These are phyloP conservation scores for Tylopilus rubrobrunneus DNA, from an alignment of 768 basidiomycete genomes.

Conservation along the genomic window DNA sequence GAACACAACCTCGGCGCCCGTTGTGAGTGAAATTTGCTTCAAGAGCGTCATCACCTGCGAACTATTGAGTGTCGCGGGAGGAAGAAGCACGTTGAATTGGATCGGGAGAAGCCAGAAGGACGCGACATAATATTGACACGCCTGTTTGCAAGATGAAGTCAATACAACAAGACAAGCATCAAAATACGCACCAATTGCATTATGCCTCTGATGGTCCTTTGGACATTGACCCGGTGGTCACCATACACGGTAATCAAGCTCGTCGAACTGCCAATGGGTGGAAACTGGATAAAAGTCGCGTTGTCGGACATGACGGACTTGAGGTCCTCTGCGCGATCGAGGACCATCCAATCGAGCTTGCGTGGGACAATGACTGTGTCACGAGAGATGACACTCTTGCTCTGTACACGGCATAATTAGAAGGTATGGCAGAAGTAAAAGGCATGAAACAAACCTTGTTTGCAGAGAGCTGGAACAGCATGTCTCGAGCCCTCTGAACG, in stretches of 20 bases:
- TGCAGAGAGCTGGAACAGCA: constrained; percentile 84
- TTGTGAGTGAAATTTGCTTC: constrained; percentile 80
- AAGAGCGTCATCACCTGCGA: constrained; percentile 80
- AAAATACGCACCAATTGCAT: constrained; percentile 81
- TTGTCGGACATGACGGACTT: constrained; percentile 94
- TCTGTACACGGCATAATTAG: constrained; percentile 41
- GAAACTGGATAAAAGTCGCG: constrained; percentile 92
- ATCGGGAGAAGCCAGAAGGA: constrained; percentile 95
- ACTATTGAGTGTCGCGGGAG: constrained; percentile 75
- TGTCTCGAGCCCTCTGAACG: constrained; percentile 91
- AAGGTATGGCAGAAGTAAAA: not conserved
- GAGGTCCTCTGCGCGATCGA: constrained; percentile 92
- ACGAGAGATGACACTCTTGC: constrained; percentile 83
- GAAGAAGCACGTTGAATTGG: constrained; percentile 88
- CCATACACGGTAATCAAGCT: constrained; percentile 93
- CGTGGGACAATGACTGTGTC: constrained; percentile 94
- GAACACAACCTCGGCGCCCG: constrained; percentile 93
- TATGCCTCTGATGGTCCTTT: constrained; percentile 87
- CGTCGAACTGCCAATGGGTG: constrained; percentile 86
- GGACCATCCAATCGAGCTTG: constrained; percentile 98
- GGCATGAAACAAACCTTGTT: constrained; percentile 57
- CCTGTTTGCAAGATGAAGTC: constrained; percentile 34
- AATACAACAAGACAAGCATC: constrained; percentile 21
- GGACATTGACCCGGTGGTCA: constrained; percentile 90
- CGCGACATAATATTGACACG: constrained; percentile 94